Percentiles rank a stretch among this genome's conserved stretches.
phyloP scores from a whole-genome alignment of 1,284 basidiomycete genomes.

The Rhodotorula sp. region DNA sequence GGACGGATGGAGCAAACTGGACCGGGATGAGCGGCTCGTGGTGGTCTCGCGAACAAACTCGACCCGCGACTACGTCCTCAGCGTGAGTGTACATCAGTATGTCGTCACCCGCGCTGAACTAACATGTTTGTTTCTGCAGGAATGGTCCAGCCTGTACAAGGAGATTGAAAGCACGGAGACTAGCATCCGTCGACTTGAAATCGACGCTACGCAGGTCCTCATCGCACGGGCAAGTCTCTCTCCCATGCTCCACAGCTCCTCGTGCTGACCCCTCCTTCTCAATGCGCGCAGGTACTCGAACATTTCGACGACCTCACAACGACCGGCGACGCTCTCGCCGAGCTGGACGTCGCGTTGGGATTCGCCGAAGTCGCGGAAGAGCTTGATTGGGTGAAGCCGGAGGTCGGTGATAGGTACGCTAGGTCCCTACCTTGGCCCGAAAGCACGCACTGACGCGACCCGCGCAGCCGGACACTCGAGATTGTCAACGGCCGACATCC shows the following conservation, averaged over 20 bases:
- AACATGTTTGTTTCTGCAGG: constrained; percentile 7
- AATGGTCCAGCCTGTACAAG: constrained; percentile 20
- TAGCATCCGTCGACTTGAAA: constrained; percentile 34
- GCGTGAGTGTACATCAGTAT: constrained; percentile 12
- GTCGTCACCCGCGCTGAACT: too few relatives aligned
- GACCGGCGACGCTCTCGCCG: constrained; percentile 80
- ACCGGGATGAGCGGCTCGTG: constrained; percentile 18
- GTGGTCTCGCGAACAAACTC: constrained; percentile 12
- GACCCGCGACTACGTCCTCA: constrained; percentile 16
- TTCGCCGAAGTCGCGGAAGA: constrained; percentile 82
- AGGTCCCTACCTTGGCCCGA: neutral
- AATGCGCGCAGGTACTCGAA: constrained; percentile 15
- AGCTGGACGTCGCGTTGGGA: constrained; percentile 78
- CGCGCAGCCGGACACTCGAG: constrained; percentile 59
- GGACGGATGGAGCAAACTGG: constrained; percentile 17
- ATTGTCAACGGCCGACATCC: constrained; percentile 84
- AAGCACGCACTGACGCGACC: neutral
- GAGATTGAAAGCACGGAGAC: constrained; percentile 11
- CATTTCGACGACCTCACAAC: constrained; percentile 57
- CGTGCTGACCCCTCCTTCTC: too few relatives aligned
- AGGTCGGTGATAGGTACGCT: constrained; percentile 63
- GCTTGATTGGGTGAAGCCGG: constrained; percentile 71
- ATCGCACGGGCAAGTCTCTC: constrained; percentile 17
- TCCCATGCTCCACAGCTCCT: neutral
- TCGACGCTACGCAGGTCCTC: constrained; percentile 27